These are phyloP conservation scores for Botryosphaeria dothidea DNA, from an alignment of 2,329 filamentous ascomycete genomes.

Conservation along the genomic window DNA sequence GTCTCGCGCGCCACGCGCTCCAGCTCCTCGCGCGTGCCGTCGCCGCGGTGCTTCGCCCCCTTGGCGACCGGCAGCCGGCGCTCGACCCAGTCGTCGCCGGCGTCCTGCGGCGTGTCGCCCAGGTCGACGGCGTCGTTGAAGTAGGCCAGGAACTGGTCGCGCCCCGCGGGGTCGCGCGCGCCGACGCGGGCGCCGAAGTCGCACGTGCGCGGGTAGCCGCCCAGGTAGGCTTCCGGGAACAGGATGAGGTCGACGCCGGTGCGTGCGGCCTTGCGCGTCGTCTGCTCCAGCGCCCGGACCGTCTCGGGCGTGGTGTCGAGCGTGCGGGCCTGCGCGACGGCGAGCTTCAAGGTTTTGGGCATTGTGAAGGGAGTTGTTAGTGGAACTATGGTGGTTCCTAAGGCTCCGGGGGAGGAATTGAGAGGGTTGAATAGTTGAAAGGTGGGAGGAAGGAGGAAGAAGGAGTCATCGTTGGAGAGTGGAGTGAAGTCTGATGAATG, in stretches of 20 bases:
- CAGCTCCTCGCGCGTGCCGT: slow-evolving; percentile 77
- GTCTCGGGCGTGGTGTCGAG: slow-evolving; percentile 57
- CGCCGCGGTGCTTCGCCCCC: slow-evolving; percentile 56
- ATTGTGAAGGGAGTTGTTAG: slow-evolving; percentile 26
- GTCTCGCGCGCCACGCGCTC: slow-evolving; percentile 75
- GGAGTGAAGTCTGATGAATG: background rate
- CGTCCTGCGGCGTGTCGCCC: slow-evolving; percentile 73
- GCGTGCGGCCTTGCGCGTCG: slow-evolving; percentile 65
- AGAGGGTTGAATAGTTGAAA: background rate
- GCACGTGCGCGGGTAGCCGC: slow-evolving; percentile 84
- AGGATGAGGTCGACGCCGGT: slow-evolving; percentile 69
- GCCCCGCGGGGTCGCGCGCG: slow-evolving; percentile 64
- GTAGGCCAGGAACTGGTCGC: slow-evolving; percentile 81
- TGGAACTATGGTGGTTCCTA: background rate
- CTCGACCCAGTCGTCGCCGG: slow-evolving; percentile 70
- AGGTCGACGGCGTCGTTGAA: slow-evolving; percentile 79
- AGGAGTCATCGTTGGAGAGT: background rate
- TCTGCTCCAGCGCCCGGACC: slow-evolving; percentile 63
- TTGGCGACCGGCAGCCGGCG: slow-evolving; percentile 56
- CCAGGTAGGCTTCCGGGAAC: slow-evolving; percentile 89
- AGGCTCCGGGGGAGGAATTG: background rate
- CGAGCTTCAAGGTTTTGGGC: slow-evolving; percentile 49
- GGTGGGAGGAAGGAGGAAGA: background rate
- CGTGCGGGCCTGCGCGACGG: slow-evolving; percentile 51
- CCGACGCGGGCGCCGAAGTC: slow-evolving; percentile 77